These are phyloP conservation scores for Scenedesmus sp. DNA, from an alignment of 163 green algal genomes.

Conservation along the genomic window DNA sequence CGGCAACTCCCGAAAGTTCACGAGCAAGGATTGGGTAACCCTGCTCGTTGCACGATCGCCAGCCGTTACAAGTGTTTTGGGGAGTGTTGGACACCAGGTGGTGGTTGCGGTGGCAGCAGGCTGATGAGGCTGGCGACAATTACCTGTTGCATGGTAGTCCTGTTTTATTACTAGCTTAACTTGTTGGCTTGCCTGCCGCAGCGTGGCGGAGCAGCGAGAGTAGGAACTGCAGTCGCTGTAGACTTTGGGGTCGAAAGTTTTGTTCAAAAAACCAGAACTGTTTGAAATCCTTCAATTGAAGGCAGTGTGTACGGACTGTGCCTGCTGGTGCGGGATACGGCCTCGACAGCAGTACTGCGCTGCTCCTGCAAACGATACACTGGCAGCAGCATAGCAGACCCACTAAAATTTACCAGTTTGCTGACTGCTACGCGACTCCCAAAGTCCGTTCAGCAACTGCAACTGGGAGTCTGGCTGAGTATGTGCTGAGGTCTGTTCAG, in stretches of 20 bases:
- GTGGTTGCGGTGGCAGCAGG: neutral
- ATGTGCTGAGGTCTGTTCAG: neutral
- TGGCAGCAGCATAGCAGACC: neutral
- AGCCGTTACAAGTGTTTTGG: neutral
- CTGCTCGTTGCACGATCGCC: neutral
- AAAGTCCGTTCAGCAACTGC: neutral
- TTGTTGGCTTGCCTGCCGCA: neutral
- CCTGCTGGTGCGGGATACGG: neutral
- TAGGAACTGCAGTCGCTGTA: neutral
- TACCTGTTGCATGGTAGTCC: neutral
- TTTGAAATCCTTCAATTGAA: neutral
- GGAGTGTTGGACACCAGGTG: neutral
- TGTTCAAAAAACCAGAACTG: neutral
- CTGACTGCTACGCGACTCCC: neutral
- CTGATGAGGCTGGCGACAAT: neutral
- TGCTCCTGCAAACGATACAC: neutral
- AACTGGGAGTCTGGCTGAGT: neutral
- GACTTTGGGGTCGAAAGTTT: neutral
- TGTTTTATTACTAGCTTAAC: neutral
- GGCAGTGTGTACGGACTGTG: neutral
- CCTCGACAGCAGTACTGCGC: neutral
- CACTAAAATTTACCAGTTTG: too few species aligned
- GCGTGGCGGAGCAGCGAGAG: neutral
- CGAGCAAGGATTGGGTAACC: neutral
- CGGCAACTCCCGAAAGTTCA: neutral